A percentile compares a stretch with the other conserved stretches of the same genome.
Conservation (phyloP, 2,329 filamentous ascomycete species). For the Pseudonectria foliicola region DNA sequence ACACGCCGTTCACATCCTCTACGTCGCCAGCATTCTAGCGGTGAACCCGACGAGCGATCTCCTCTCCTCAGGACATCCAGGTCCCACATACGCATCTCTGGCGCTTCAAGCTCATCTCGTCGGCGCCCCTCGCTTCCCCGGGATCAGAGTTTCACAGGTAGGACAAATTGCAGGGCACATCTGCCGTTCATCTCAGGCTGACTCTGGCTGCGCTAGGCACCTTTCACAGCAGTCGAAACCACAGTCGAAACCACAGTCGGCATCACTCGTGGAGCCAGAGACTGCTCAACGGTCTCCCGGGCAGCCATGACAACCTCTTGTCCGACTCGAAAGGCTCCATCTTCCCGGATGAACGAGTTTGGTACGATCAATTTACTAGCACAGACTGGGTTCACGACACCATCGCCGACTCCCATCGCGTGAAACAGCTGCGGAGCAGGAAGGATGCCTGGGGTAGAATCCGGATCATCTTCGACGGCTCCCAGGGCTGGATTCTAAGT, state of each 20-base stretch:
- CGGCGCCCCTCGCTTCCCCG: slow-evolving; percentile 22
- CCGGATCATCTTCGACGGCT: slow-evolving; percentile 70
- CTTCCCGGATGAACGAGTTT: slow-evolving; percentile 77
- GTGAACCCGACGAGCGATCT: slow-evolving; percentile 37
- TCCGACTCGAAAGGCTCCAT: slow-evolving; percentile 59
- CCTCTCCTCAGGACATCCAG: slow-evolving; percentile 34
- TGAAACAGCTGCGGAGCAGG: slow-evolving; percentile 72
- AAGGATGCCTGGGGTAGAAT: slow-evolving; percentile 82
- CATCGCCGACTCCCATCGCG: slow-evolving; percentile 86
- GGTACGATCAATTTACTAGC: slow-evolving; percentile 98
- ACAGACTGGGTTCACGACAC: slow-evolving; percentile 98
- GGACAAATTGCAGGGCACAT: slow-evolving; percentile 3
- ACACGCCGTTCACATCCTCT: slow-evolving; percentile 21
- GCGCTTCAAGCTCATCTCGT: slow-evolving; percentile 22
- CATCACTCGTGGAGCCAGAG: slow-evolving; percentile 54
- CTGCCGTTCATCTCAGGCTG: not conserved
- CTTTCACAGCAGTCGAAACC: slow-evolving; percentile 36
- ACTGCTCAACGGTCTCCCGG: slow-evolving; percentile 54
- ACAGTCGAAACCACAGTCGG: slow-evolving; percentile 49
- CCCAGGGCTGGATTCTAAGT: slow-evolving; percentile 90
- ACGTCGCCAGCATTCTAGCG: slow-evolving; percentile 21
- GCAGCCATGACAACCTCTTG: slow-evolving; percentile 46
- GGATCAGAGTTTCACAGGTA: slow-evolving; percentile 40
- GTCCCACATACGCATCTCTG: slow-evolving; percentile 36
- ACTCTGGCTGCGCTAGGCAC: slow-evolving; percentile 25